Evolutionary conservation across 352 stramenopile species (phyloP), one percentile per base, ranked within the genome.

Genomic region (Pythium graminicola): DNA sequence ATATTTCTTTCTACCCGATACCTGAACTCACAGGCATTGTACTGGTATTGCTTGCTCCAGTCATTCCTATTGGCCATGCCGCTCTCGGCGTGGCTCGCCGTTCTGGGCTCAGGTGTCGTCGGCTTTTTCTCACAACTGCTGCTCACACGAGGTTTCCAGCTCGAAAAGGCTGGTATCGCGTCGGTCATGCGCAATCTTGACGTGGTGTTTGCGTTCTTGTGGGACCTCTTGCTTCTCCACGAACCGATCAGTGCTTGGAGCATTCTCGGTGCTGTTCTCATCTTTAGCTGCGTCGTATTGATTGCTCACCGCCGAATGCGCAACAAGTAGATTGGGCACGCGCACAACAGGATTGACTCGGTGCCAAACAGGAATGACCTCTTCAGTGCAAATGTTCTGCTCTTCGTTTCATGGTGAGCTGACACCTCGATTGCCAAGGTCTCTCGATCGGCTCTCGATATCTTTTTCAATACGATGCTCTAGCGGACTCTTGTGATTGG

Each of bases 81-180:
- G 36, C 49, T 64, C 17, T 7, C 50, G 19, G 42, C 77, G 13
- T 88, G 74, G 72, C 46, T 57, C 5, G 54, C 62, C 19, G 67
- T 76, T 32, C n/a, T 71, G 9, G 75, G 67, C 49, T 71, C 64
- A 9, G 72, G 73, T 3, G 41, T 59, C 6, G 44, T 84, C 11
- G 62, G 68, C 7, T 85, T 85, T 36, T 17, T 70, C 10, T 64
- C 69, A 6, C 70, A 83, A 62, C 53, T 84, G 11, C 81, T 72
- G 41, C 67, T 88, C 54, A 79, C 73, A 10, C 67, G 73, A 6
- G 72, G 73, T 19, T 82, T 85, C 57, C 73, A 86, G 62, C 72
- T 77, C 47, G 76, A 84, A 33, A 69, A 67, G 27, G 65, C 69
- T 8, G 76, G 70, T 16, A 59, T 70, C 22, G 61, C 78, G 16